Evolutionary conservation across 345 rosid genomes (phyloP), one percentile per base, ranked within the genome.

Genomic region (Aurinia saxatilis): DNA sequence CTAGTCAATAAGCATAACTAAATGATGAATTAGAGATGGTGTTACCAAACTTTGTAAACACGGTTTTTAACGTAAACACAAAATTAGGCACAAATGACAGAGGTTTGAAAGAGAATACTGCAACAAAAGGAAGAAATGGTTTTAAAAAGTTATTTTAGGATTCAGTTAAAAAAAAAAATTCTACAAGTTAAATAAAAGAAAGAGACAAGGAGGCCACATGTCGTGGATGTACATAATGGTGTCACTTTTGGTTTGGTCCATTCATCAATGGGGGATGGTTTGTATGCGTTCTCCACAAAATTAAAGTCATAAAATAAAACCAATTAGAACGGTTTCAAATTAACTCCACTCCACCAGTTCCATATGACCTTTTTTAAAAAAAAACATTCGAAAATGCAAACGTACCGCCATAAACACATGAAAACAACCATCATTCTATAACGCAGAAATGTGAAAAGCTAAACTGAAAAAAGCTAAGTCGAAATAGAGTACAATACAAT

Each of bases 201-300:
- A 37, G 21, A 17, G 59, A 34, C 33, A 53, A 68, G 11, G 4
- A 21, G 7, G 45, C 60, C 69, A 65, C 61, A 14, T 53, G 69
- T 60, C 48, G 40, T 55, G 11, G 35, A 40, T 23, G 42, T 18
- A 8, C 57, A 49, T 18, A 52, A 45, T 69, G 56, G 44, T 61
- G 35, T 53, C 50, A 38, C 57, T 46, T 44, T 14, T 48, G 25
- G 69, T 70, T 55, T 54, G 51, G 64, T 38, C 74, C 56, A 62
- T 42, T 54, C 63, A 46, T 54, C 38, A 54, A 54, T 62, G 63
- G 47, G 63, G 47, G n/a, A 29, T 47, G 46, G 50, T 60, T 34
- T 8, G n/a, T 3, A 27, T 53, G 34, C 19, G 25, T 9, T 49
- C 13, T 10, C 50, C 15, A 1, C 4, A 7, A 11, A 36, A 44